Base-by-base conservation (phyloP, 2,329 filamentous ascomycete genomes). In the Epichloe aotearoae region DNA sequence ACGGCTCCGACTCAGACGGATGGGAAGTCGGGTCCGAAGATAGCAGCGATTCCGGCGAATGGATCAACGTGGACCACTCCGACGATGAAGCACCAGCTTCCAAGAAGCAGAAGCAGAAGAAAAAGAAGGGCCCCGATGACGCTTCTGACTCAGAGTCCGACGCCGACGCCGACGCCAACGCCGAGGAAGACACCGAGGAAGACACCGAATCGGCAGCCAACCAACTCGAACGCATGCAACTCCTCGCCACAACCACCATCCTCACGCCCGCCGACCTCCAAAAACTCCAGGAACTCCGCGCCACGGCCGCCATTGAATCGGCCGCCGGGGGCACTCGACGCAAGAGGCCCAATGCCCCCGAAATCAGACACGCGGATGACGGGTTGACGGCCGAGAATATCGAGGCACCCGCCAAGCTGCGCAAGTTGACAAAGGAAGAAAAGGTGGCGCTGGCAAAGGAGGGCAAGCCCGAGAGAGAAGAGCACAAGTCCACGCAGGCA, bases 181-280 rank as follows among this genome's bases (percentile, higher is more conserved):
- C n/a, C n/a, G n/a, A n/a, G n/a, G n/a, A n/a, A n/a, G 20, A 20
- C 3, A 56, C 66, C 6, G 66, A 67, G 43, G 70, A 75, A 53
- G 68, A 74, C 38, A 44, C 65, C 12, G 64, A 64, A n/a, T 67
- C 66, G 30, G 64, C 69, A 5, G 69, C 71, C n/a, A 69, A 66
- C 12, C 70, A 74, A 53, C 58, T 71, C 6, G 64, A 72, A 51
- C 70, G 73, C 54, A 77, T 82, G 57, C 82, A 84, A 12, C 88
- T 82, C 60, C 80, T 96, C 42, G 90, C 90, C n/a, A 95, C 88
- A 0, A 95, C 88, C 2, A 85, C 87, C 46, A 94, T 98, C 57
- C 82, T 98, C 54, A 98, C 93, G 0, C 93, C 93, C 0, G 93
- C 93, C 12, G 93, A 98, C 67, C 78, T 97, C n/a, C 84, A 87